Conservation (phyloP, 2,329 filamentous ascomycete species). For the Hymenoscyphus scutula region DNA sequence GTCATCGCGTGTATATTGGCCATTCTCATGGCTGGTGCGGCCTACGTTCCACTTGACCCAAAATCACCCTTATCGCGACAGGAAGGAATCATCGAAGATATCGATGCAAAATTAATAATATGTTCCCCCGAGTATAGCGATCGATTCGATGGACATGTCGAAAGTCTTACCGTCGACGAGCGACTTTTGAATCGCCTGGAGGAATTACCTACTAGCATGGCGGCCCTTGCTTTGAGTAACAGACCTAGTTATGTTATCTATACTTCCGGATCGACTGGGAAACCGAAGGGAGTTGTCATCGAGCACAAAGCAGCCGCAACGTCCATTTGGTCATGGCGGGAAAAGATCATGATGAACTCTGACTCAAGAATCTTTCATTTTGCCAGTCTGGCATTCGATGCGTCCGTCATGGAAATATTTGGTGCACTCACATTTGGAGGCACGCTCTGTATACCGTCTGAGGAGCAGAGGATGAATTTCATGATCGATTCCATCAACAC, state of each 20-base stretch:
- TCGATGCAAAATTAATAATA: background rate
- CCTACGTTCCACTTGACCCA: conserved; percentile 32
- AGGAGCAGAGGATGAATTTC: conserved; percentile 23
- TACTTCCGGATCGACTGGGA: conserved; percentile 26
- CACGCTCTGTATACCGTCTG: conserved; percentile 26
- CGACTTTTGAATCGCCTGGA: background rate
- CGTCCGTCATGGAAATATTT: conserved; percentile 23
- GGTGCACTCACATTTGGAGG: conserved; percentile 22
- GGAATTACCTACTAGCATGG: background rate
- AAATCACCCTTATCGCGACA: conserved; percentile 23
- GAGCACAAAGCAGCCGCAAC: conserved; percentile 14
- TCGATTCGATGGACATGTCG: background rate
- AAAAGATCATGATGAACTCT: conserved; percentile 5
- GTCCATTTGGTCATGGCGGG: conserved; percentile 12
- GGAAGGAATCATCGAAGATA: background rate
- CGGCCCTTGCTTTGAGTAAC: background rate
- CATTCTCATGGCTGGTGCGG: conserved; percentile 25
- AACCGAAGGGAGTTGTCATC: conserved; percentile 26
- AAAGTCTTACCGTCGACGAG: background rate
- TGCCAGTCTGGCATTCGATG: conserved; percentile 26
- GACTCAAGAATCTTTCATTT: conserved; percentile 24
- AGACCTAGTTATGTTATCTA: background rate
- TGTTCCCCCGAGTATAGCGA: conserved; percentile 1
- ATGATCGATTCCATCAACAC: conserved; percentile 20
- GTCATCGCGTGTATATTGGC: conserved; percentile 24